Evolutionary conservation across 73 alveolate species (phyloP).

Genomic region (Tetrahymena malaccensis): DNA sequence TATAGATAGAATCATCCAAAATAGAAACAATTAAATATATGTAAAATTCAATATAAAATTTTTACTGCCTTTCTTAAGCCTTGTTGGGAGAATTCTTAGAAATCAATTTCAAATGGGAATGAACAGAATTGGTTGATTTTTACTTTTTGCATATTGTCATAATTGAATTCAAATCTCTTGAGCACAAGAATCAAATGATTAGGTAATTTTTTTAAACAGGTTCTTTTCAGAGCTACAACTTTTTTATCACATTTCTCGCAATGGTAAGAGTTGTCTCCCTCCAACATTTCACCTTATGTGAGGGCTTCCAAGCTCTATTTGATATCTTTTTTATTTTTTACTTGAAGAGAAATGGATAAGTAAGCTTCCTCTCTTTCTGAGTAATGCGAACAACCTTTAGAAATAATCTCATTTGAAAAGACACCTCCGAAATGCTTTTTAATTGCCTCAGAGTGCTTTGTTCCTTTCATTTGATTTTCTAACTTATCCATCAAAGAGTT

Average conservation of each 20-base stretch:
- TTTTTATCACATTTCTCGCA: constrained; percentile 89
- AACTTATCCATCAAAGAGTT: constrained; percentile 66
- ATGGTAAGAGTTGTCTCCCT: constrained; percentile 91
- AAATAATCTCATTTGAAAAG: constrained; percentile 45
- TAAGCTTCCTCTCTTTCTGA: constrained; percentile 34
- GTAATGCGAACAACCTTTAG: constrained; percentile 36
- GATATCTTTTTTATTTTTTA: constrained; percentile 81
- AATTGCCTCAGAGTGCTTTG: constrained; percentile 65
- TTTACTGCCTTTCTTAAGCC: constrained; percentile 78
- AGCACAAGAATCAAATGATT: constrained; percentile 79
- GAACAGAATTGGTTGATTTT: constrained; percentile 93
- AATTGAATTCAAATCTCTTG: constrained; percentile 93
- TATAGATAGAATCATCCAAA: constrained; percentile 9
- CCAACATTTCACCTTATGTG: constrained; percentile 93
- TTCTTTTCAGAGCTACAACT: constrained; percentile 87
- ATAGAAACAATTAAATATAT: constrained; percentile 39
- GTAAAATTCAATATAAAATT: too few relatives aligned
- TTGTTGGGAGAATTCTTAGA: constrained; percentile 92
- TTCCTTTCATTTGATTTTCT: constrained; percentile 55
- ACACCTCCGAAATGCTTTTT: constrained; percentile 72
- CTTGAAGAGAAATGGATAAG: constrained; percentile 43
- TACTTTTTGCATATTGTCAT: constrained; percentile 79
- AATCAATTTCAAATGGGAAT: constrained; percentile 88
- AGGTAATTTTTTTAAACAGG: constrained; percentile 86
- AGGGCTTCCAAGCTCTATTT: constrained; percentile 80